Percentiles rank a stretch among this genome's conserved stretches.
Conservation (phyloP, 2,329 filamentous ascomycete species). For the Shiraia bambusicola region DNA sequence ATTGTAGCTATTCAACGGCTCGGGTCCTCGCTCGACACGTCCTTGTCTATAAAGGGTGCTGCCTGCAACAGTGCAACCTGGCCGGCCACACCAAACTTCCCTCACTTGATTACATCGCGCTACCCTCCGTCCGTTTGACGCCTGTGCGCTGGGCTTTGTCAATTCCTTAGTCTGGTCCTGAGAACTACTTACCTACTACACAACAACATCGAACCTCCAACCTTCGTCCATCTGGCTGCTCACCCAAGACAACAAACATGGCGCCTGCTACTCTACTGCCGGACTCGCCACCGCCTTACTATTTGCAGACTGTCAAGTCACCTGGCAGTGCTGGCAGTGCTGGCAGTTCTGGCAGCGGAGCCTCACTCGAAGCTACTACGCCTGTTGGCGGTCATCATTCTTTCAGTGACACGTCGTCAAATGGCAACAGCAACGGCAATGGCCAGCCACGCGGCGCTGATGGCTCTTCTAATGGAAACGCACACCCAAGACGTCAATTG, state of each 20-base stretch:
- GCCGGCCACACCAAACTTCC: constrained; percentile 9
- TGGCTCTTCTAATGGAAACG: constrained; percentile 13
- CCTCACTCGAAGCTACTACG: constrained; percentile 27
- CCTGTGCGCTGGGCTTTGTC: background rate
- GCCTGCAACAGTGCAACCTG: background rate
- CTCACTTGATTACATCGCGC: background rate
- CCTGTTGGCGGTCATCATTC: constrained; percentile 19
- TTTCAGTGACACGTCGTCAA: constrained; percentile 13
- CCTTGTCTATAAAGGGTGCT: constrained; percentile 15
- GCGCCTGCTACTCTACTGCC: constrained; percentile 34
- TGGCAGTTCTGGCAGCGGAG: too few relatives aligned
- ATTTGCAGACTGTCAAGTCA: constrained; percentile 19
- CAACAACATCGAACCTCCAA: background rate
- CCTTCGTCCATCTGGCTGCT: background rate
- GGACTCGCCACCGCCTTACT: constrained; percentile 22
- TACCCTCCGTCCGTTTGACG: background rate
- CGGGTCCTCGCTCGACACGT: too few relatives aligned
- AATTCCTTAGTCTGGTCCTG: too few relatives aligned
- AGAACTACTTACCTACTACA: too few relatives aligned
- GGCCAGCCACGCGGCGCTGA: constrained; percentile 16
- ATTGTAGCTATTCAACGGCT: too few relatives aligned
- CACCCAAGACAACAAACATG: constrained; percentile 18
- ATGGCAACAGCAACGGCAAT: constrained; percentile 16
- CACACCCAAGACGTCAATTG: constrained; percentile 11
- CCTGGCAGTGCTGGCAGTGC: constrained; percentile 19